Conservation (phyloP, 257 asterid genomes). For the Przewalskia tangutica region DNA sequence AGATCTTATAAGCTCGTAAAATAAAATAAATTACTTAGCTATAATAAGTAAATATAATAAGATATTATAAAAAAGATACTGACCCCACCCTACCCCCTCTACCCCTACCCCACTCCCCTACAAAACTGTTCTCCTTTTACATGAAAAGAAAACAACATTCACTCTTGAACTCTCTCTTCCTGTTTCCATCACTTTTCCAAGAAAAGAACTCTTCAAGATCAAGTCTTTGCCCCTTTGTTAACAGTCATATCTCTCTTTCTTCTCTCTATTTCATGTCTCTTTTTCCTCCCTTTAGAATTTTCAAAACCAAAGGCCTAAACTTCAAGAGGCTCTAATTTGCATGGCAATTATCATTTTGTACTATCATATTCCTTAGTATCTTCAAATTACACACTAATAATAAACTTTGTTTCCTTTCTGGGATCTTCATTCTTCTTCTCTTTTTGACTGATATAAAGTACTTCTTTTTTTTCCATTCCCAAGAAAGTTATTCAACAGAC, state of each 20-base stretch:
- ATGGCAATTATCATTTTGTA: slow-evolving; percentile 33
- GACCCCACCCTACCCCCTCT: not conserved
- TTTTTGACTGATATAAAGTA: slow-evolving; percentile 22
- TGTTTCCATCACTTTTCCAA: slow-evolving; percentile 8
- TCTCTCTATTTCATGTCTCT: slow-evolving; percentile 22
- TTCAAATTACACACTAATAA: slow-evolving; percentile 13
- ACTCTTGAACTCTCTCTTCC: slow-evolving; percentile 6
- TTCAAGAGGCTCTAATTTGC: slow-evolving; percentile 46
- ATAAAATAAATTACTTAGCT: not conserved
- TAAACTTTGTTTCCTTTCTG: not conserved
- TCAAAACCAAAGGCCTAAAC: slow-evolving; percentile 42
- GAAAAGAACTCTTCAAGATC: slow-evolving; percentile 18
- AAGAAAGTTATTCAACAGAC: slow-evolving; percentile 10
- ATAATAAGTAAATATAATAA: not conserved
- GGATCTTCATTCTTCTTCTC: slow-evolving; percentile 7
- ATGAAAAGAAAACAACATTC: slow-evolving; percentile 32
- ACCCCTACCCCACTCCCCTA: slow-evolving; percentile 1
- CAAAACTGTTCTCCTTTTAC: slow-evolving; percentile 39
- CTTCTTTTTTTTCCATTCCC: slow-evolving; percentile 11
- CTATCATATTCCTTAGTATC: not conserved
- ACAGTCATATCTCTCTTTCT: slow-evolving; percentile 4
- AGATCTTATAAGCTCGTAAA: not conserved
- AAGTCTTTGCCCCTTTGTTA: slow-evolving; percentile 8
- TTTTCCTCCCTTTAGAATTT: slow-evolving; percentile 57
- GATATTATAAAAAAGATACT: not conserved